These are phyloP conservation scores for Diaporthe helianthi DNA, from an alignment of 2,329 filamentous ascomycete genomes.

Conservation along the genomic window DNA sequence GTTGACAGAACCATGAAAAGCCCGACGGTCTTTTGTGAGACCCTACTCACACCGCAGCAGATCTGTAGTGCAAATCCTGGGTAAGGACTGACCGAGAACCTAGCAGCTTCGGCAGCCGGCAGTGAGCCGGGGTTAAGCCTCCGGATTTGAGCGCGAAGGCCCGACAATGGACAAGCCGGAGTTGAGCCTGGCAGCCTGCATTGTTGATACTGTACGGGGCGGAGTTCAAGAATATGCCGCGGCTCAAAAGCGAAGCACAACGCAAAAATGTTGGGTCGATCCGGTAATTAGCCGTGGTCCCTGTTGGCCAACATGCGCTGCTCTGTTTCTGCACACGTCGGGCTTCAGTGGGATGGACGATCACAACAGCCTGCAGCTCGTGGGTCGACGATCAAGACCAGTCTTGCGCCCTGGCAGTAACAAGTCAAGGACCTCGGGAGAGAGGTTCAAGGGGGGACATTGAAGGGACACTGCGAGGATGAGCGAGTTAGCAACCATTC, in stretches of 20 bases:
- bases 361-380: not conserved
- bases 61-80: not conserved
- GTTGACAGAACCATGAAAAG: not conserved
- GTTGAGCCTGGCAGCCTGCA: not conserved
- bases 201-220: not conserved
- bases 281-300: not conserved
- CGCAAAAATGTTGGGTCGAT: not conserved
- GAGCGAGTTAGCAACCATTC: not conserved
- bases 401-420: not conserved
- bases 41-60: constrained; percentile 4
- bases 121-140: not conserved
- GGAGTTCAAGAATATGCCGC: not conserved
- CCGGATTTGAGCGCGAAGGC: not conserved
- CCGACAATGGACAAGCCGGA: not conserved
- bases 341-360: not conserved
- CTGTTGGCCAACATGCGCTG: not conserved
- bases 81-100: not conserved
- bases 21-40: not conserved
- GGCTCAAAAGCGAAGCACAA: not conserved
- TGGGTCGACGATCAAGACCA: not conserved
- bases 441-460: not conserved
- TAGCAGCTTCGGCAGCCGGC: too few species aligned
- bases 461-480: too few species aligned
- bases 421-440: not conserved
- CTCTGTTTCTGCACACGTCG: not conserved